Base-by-base conservation (phyloP, 257 asterid genomes). In the Mitragyna speciosa region DNA sequence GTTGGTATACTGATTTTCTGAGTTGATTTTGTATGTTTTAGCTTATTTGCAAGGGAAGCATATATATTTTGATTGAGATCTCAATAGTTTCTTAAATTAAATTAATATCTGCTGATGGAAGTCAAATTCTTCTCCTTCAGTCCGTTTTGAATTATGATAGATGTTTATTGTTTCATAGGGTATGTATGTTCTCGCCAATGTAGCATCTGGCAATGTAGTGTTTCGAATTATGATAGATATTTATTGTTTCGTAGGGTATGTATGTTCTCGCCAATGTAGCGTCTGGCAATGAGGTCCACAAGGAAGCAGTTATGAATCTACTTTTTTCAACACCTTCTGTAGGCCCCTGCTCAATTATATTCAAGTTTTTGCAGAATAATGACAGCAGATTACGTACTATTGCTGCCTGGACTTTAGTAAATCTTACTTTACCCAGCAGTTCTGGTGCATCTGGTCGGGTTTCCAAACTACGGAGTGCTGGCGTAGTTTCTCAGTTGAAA, bases 181-280 rank as follows among this genome's bases (percentile, higher is more conserved):
- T 41, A 88, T 93, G 98, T 90, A 89, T 81, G 76, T 91, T 72
- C 91, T 95, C 36, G 83, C 86, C 87, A 95, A 95, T 68, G 86
- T 92, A 81, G 93, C 97, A 82, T 95, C 99, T 68, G 98, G 99
- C 61, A 89, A 85, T 81, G 99, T n/a, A n/a, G n/a, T n/a, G 12
- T 45, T 61, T 51, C 47, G 54, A 78, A 76, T 48, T 51, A 28
- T 22, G 30, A 70, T 28, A 26, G 58, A 36, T n/a, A n/a, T n/a
- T n/a, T 26, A 70, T 67, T 66, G 20, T 69, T 69, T 43, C 80
- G 31, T 85, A 95, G 99, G 96, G 89, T 41, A 88, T 93, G 98
- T 90, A 89, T 81, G 76, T 91, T 72, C 91, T 95, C 36, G 83
- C 86, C 87, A 95, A 95, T 68, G 86, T 92, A 81, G 93, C 97